Conservation (phyloP, 1,284 basidiomycete species). For the Boletus austroedulis region DNA sequence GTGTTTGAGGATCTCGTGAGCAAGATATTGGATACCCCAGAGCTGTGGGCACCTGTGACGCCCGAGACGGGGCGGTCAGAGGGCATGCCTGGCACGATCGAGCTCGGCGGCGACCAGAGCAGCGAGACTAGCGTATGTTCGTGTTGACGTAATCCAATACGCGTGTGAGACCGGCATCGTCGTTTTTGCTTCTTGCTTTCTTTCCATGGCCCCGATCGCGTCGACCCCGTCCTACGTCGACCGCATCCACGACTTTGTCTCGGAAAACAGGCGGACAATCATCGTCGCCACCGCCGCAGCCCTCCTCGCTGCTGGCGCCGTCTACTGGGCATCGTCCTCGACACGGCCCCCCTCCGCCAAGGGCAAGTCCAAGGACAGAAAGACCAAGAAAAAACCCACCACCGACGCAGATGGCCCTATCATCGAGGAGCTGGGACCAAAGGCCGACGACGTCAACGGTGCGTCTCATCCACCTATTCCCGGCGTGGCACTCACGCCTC, state of each 20-base stretch:
- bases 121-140: conserved; percentile 13
- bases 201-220: conserved; percentile 23
- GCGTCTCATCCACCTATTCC: conserved; percentile 2
- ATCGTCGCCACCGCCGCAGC: conserved; percentile 68
- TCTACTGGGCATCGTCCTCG: conserved; percentile 64
- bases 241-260: conserved; percentile 67
- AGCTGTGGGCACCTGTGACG: conserved; percentile 53
- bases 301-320: conserved; percentile 72
- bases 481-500: conserved; percentile 1
- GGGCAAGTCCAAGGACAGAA: conserved; percentile 50
- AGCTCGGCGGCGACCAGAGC: conserved; percentile 7
- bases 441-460: conserved; percentile 39
- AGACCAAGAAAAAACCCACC: conserved; percentile 54
- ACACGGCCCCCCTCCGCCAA: conserved; percentile 38
- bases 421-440: conserved; percentile 63
- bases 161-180: conserved; percentile 12
- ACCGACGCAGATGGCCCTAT: conserved; percentile 65
- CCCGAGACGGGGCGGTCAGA: conserved; percentile 17
- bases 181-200: too few species aligned
- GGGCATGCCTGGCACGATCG: conserved; percentile 42
- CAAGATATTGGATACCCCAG: conserved; percentile 65
- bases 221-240: conserved; percentile 44
- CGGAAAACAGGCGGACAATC: conserved; percentile 71
- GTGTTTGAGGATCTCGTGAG: conserved; percentile 81
- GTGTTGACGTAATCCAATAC: conserved; percentile 28